A percentile compares a stretch with the other conserved stretches of the same genome.
phyloP scores from a whole-genome alignment of 176 grass and related monocot species.

The Poa pratensis region DNA sequence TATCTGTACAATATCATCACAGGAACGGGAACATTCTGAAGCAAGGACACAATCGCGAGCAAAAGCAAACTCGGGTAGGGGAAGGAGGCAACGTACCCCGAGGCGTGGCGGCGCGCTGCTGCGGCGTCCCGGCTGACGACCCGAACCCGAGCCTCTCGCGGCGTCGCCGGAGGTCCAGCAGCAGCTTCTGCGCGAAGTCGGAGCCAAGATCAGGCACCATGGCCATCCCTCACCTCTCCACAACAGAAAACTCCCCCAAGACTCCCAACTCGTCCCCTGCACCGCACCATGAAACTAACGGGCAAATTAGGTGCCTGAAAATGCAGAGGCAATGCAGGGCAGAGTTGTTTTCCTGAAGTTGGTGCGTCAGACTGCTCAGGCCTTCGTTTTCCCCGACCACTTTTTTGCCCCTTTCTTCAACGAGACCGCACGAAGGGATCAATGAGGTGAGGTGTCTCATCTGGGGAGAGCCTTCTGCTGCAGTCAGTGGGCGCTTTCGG shows the following conservation, averaged over 20 bases:
- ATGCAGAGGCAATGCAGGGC: not conserved
- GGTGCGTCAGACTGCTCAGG: slow-evolving; percentile 34
- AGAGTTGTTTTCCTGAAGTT: slow-evolving; percentile 45
- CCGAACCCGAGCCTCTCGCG: slow-evolving; percentile 78
- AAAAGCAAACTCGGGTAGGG: not conserved
- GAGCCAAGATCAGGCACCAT: slow-evolving; percentile 65
- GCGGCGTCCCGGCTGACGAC: slow-evolving; percentile 22
- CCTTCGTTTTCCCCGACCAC: slow-evolving; percentile 48
- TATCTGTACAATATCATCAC: not conserved
- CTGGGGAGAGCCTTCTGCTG: not conserved
- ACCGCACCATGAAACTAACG: slow-evolving; percentile 44
- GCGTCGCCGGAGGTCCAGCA: slow-evolving; percentile 77
- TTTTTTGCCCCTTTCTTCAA: slow-evolving; percentile 21
- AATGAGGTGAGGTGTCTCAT: slow-evolving; percentile 48
- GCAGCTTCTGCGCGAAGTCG: slow-evolving; percentile 91
- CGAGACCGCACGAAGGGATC: not conserved
- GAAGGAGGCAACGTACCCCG: slow-evolving; percentile 38
- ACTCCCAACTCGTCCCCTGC: not conserved
- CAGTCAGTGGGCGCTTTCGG: slow-evolving; percentile 38
- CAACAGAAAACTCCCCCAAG: not conserved
- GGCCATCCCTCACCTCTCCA: slow-evolving; percentile 45
- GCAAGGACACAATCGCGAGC: not conserved
- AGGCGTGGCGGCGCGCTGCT: slow-evolving; percentile 7
- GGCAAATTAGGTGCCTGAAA: slow-evolving; percentile 26
- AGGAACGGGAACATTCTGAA: not conserved